Evolutionary conservation across 257 asterid species (phyloP).

Genomic region (Haberlea rhodopensis): DNA sequence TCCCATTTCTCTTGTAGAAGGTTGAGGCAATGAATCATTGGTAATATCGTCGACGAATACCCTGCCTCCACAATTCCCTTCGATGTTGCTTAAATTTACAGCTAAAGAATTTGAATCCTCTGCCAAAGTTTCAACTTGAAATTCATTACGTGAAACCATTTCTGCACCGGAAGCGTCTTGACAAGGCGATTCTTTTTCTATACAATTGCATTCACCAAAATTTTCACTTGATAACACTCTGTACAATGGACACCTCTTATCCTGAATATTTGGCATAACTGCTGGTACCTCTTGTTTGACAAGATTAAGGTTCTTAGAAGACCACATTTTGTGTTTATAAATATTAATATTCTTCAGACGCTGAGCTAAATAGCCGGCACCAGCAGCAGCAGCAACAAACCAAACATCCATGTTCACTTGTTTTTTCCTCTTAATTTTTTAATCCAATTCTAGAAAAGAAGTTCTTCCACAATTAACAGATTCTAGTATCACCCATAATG

Average conservation of each 20-base stretch:
- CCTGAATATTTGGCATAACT: slow-evolving; percentile 25
- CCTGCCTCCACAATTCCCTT: slow-evolving; percentile 29
- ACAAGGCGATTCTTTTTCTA: slow-evolving; percentile 28
- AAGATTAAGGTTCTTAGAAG: slow-evolving; percentile 30
- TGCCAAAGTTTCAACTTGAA: slow-evolving; percentile 27
- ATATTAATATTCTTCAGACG: slow-evolving; percentile 55
- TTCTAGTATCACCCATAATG: slow-evolving; percentile 18
- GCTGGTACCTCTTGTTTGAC: slow-evolving; percentile 26
- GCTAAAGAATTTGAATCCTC: slow-evolving; percentile 22
- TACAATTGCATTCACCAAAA: slow-evolving; percentile 27
- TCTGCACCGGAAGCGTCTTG: slow-evolving; percentile 32
- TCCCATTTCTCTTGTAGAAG: slow-evolving; percentile 38
- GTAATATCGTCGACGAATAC: slow-evolving; percentile 28
- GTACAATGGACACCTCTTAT: slow-evolving; percentile 25
- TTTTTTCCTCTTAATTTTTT: slow-evolving; percentile 7
- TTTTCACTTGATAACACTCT: slow-evolving; percentile 24
- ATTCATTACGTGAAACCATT: slow-evolving; percentile 40
- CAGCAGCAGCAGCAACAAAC: slow-evolving; percentile 75
- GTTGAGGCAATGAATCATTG: slow-evolving; percentile 32
- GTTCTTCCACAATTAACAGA: slow-evolving; percentile 8
- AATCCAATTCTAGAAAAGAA: slow-evolving; percentile 20
- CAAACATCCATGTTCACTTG: slow-evolving; percentile 60
- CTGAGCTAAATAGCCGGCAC: slow-evolving; percentile 67
- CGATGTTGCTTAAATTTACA: slow-evolving; percentile 22
- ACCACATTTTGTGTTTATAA: slow-evolving; percentile 36